phyloP scores from a whole-genome alignment of 768 basidiomycete genomes.

The Podaxis sp. region DNA sequence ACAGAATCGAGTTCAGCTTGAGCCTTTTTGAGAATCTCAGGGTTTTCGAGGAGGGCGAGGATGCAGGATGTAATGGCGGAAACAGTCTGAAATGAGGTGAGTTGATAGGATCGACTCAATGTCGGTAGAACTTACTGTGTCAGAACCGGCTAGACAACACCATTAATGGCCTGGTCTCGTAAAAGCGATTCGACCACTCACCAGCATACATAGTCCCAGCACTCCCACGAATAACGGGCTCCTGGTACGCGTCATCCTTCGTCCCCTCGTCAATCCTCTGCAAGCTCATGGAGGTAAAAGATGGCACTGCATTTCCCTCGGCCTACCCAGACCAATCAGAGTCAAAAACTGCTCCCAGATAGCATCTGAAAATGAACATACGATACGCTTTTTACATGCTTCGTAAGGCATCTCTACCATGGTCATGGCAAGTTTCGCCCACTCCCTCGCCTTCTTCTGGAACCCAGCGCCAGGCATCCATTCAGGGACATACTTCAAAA shows the following conservation, averaged over 20 bases:
- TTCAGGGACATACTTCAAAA: conserved; percentile 23
- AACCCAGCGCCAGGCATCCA: conserved; percentile 31
- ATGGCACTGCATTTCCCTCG: conserved; percentile 12
- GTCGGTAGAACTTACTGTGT: conserved; percentile 12
- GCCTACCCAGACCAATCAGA: conserved; percentile 9
- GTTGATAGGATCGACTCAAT: neutral
- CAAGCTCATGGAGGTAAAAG: conserved; percentile 16
- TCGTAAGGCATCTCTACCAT: conserved; percentile 32
- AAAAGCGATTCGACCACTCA: neutral
- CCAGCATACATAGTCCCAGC: conserved; percentile 21
- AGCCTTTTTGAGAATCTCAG: conserved; percentile 25
- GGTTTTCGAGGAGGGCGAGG: conserved; percentile 11
- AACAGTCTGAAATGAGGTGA: conserved; percentile 1
- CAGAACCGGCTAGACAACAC: conserved; percentile 13
- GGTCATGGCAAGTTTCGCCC: conserved; percentile 26
- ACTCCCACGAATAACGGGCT: conserved; percentile 18
- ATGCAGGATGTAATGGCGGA: conserved; percentile 12
- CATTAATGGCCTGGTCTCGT: neutral
- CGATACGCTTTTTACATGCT: conserved; percentile 26
- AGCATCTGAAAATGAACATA: conserved; percentile 15
- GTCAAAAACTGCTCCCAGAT: neutral
- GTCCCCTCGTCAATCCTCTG: conserved; percentile 9
- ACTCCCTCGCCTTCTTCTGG: conserved; percentile 35
- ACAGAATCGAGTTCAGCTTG: conserved; percentile 31
- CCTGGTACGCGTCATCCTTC: conserved; percentile 13